A percentile compares a stretch with the other conserved stretches of the same genome.
Evolutionary conservation across 2,329 filamentous ascomycete genomes (phyloP).

Genomic region (Neocucurbitaria cava): DNA sequence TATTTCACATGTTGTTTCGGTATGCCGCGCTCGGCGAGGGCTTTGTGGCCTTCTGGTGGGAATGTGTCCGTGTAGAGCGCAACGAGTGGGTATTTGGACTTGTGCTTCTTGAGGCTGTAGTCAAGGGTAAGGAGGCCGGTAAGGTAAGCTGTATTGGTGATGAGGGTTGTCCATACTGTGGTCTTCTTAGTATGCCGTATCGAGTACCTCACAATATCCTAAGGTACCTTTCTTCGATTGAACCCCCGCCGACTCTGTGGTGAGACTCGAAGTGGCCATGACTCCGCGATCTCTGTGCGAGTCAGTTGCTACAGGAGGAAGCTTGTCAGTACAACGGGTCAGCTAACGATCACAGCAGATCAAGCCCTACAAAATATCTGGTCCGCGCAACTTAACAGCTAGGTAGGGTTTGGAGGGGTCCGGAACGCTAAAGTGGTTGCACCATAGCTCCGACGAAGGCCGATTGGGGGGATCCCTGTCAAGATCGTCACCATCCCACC

Average conservation of each 20-base stretch:
- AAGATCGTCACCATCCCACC: conserved; percentile 38
- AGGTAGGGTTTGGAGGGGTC: conserved; percentile 18
- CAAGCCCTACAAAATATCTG: conserved; percentile 2
- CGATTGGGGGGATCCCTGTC: conserved; percentile 37
- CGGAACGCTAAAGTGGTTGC: conserved; percentile 7
- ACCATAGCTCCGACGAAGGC: conserved; percentile 11
- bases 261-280: conserved; percentile 9
- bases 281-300: background rate
- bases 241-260: conserved; percentile 26
- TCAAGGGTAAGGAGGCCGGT: conserved; percentile 82
- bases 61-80: conserved; percentile 84
- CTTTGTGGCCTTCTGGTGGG: conserved; percentile 70
- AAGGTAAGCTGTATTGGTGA: conserved; percentile 84
- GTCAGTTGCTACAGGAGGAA: background rate
- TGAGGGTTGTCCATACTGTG: conserved; percentile 83
- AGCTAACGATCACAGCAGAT: background rate
- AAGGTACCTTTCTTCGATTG: conserved; percentile 49
- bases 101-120: conserved; percentile 71
- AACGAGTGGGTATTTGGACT: conserved; percentile 77
- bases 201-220: conserved; percentile 6
- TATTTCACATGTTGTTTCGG: conserved; percentile 73
- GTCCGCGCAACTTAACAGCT: conserved; percentile 1
- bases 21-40: conserved; percentile 74
- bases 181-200: conserved; percentile 15
- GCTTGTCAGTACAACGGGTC: background rate